Evolutionary conservation across 1,139 yeast species (phyloP).

Genomic region (Debaryomycetaceae sp.): DNA sequence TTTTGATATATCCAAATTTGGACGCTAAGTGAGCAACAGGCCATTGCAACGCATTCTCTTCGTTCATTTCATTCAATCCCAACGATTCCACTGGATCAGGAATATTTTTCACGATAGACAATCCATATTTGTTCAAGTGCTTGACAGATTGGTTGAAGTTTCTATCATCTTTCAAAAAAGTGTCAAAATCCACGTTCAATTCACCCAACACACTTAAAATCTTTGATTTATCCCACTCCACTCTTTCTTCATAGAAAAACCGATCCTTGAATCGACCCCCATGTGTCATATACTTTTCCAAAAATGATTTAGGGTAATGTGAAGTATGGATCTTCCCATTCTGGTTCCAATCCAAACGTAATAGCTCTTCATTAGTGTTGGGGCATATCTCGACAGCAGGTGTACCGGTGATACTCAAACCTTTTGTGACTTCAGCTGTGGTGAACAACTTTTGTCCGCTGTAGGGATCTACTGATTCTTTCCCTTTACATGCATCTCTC

Average conservation of each 20-base stretch:
- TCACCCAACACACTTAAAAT: constrained; percentile 15
- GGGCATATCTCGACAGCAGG: constrained; percentile 25
- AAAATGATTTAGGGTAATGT: constrained; percentile 44
- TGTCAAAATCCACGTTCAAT: constrained; percentile 34
- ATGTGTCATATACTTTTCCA: constrained; percentile 41
- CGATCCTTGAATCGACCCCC: constrained; percentile 29
- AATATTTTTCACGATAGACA: constrained; percentile 52
- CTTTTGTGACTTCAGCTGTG: constrained; percentile 46
- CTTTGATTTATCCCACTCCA: constrained; percentile 37
- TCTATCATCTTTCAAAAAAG: constrained; percentile 39
- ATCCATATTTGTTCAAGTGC: constrained; percentile 56
- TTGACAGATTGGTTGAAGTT: constrained; percentile 38
- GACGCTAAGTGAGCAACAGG: constrained; percentile 50
- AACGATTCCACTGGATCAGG: constrained; percentile 32
- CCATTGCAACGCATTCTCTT: constrained; percentile 32
- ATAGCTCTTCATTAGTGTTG: constrained; percentile 23
- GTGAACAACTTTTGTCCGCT: constrained; percentile 67
- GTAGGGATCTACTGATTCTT: constrained; percentile 49
- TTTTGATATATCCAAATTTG: constrained; percentile 66
- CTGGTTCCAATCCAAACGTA: constrained; percentile 56
- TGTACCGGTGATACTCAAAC: constrained; percentile 20
- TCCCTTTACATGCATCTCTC: constrained; percentile 59
- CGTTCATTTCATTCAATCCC: constrained; percentile 17
- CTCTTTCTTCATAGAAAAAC: constrained; percentile 32
- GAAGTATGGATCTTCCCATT: constrained; percentile 34